Evolutionary conservation across 2,329 filamentous ascomycete genomes (phyloP).

Genomic region (Exophiala dermatitidis): DNA sequence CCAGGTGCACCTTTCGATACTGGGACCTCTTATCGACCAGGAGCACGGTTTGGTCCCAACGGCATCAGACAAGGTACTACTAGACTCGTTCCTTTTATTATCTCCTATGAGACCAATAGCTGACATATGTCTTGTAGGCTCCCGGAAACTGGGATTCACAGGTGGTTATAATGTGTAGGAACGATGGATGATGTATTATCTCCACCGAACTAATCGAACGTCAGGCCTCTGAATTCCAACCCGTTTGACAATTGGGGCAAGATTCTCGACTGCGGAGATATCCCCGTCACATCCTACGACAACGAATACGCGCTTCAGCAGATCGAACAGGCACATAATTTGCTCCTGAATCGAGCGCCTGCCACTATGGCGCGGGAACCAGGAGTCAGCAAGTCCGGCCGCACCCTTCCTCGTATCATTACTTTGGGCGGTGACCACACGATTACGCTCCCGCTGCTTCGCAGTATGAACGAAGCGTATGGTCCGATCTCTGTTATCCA

Average conservation of each 20-base stretch:
- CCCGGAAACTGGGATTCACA: too few relatives aligned
- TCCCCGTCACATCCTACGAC: slow-evolving; percentile 12
- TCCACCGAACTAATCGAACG: too few relatives aligned
- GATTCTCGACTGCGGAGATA: slow-evolving; percentile 14
- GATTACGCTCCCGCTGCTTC: slow-evolving; percentile 10
- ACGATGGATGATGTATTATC: too few relatives aligned
- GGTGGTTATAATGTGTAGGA: too few relatives aligned
- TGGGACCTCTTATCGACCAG: slow-evolving; percentile 2
- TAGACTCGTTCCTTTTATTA: too few relatives aligned
- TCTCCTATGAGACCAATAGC: too few relatives aligned
- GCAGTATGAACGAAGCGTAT: slow-evolving; percentile 8
- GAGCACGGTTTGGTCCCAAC: slow-evolving; percentile 10
- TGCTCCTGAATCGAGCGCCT: not conserved
- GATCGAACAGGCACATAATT: slow-evolving; percentile 10
- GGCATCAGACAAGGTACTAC: slow-evolving; percentile 10
- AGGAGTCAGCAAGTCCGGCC: slow-evolving; percentile 1
- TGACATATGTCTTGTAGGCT: too few relatives aligned
- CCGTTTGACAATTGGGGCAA: too few relatives aligned
- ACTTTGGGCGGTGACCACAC: slow-evolving; percentile 13
- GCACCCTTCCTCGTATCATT: slow-evolving; percentile 8
- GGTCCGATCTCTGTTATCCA: slow-evolving; percentile 11
- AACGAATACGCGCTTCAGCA: slow-evolving; percentile 8
- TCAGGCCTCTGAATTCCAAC: too few relatives aligned
- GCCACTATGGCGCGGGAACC: slow-evolving; percentile 3
- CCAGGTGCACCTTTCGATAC: slow-evolving; percentile 7